Conservation (phyloP, 1,139 yeast genomes). For the Blastobotrys niveus region DNA sequence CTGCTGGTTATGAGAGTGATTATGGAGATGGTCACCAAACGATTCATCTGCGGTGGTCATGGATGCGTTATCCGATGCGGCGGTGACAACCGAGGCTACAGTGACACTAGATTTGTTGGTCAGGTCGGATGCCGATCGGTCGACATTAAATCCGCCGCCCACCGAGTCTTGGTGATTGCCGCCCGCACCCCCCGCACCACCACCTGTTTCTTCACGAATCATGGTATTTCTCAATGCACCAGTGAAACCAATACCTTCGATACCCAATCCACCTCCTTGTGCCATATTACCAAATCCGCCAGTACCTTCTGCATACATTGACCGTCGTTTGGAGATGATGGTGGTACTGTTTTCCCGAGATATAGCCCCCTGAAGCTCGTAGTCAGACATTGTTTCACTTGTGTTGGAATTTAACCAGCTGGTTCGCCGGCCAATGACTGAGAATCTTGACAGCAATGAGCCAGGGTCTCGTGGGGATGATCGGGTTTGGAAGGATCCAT, state of each 20-base stretch:
- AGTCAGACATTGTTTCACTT: conserved; percentile 24
- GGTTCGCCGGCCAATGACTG: conserved; percentile 20
- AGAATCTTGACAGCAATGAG: conserved; percentile 17
- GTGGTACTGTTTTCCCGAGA: conserved; percentile 12
- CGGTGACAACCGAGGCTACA: neutral
- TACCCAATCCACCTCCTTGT: conserved; percentile 4
- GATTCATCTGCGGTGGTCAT: conserved; percentile 11
- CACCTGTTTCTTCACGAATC: conserved; percentile 28
- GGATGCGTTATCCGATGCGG: neutral
- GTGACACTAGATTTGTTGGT: conserved; percentile 1
- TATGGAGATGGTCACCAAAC: neutral
- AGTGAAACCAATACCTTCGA: conserved; percentile 30
- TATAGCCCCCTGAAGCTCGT: conserved; percentile 24
- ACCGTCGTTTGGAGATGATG: conserved; percentile 16
- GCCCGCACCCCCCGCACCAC: no score
- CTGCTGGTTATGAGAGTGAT: no score
- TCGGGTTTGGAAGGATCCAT: conserved; percentile 13
- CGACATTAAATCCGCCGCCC: neutral
- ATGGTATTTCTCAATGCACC: conserved; percentile 30
- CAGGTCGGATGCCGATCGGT: conserved; percentile 10
- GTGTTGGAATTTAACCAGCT: conserved; percentile 22
- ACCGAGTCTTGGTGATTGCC: neutral
- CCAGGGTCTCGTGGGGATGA: conserved; percentile 15
- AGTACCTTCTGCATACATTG: conserved; percentile 18
- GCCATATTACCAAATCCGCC: no score